phyloP scores from a whole-genome alignment of 768 basidiomycete genomes.

The Coprinellus micaceus region DNA sequence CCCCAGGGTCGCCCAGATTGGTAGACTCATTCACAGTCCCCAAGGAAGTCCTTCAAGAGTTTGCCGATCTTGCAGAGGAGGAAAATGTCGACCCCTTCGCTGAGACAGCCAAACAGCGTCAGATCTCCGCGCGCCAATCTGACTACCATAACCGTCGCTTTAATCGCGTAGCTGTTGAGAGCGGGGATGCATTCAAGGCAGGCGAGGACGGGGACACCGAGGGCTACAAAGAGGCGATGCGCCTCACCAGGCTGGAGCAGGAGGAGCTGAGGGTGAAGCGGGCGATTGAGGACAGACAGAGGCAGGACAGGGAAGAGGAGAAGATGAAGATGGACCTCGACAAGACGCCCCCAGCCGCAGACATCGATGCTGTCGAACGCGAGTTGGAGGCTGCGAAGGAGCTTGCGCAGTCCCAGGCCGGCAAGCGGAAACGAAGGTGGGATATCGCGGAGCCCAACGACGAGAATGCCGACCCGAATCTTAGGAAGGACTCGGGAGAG shows the following conservation, averaged over 20 bases:
- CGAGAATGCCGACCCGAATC: slow-evolving; percentile 63
- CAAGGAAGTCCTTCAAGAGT: slow-evolving; percentile 91
- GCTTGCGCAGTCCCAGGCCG: slow-evolving; percentile 39
- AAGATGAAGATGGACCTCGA: slow-evolving; percentile 84
- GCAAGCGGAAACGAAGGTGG: slow-evolving; percentile 80
- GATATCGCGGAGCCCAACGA: slow-evolving; percentile 62
- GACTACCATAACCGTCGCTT: slow-evolving; percentile 95
- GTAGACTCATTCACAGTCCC: slow-evolving; percentile 91
- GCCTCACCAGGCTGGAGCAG: slow-evolving; percentile 83
- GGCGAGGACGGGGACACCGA: slow-evolving; percentile 63
- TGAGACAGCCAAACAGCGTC: slow-evolving; percentile 88
- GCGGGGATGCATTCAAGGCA: slow-evolving; percentile 73
- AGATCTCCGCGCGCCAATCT: slow-evolving; percentile 89
- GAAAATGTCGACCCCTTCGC: slow-evolving; percentile 90
- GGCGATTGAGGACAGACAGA: slow-evolving; percentile 88
- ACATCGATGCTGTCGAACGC: slow-evolving; percentile 68
- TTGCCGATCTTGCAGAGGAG: slow-evolving; percentile 89
- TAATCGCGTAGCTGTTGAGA: slow-evolving; percentile 75
- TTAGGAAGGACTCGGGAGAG: slow-evolving; percentile 50
- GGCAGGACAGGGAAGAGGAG: slow-evolving; percentile 66
- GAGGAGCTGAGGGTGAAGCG: slow-evolving; percentile 83
- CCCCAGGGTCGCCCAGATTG: slow-evolving; percentile 63
- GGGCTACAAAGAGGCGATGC: slow-evolving; percentile 96
- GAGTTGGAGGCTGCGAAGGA: slow-evolving; percentile 60
- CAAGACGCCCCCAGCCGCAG: slow-evolving; percentile 84